These are phyloP conservation scores for Lachnellula cervina DNA, from an alignment of 2,329 filamentous ascomycete species.

Conservation along the genomic window DNA sequence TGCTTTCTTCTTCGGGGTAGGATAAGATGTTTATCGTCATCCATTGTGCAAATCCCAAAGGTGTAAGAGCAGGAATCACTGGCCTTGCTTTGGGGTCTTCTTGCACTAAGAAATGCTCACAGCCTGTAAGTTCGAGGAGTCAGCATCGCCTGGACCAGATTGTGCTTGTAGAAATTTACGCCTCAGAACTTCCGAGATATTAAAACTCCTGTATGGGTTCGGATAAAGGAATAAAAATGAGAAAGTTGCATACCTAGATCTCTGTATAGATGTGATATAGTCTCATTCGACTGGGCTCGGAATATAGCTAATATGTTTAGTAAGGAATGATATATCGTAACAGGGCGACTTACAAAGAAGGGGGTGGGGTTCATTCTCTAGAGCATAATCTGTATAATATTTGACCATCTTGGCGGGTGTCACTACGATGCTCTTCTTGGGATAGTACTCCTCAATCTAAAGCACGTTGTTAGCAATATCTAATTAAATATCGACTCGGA, in stretches of 20 bases:
- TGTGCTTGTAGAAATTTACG: slow-evolving; percentile 25
- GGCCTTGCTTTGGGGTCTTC: slow-evolving; percentile 46
- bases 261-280: not conserved
- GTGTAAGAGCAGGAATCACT: slow-evolving; percentile 59
- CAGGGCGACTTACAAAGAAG: slow-evolving; percentile 54
- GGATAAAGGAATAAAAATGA: no score
- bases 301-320: not conserved
- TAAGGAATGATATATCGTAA: no score
- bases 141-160: slow-evolving; percentile 32
- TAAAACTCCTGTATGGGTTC: no score
- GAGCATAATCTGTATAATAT: slow-evolving; percentile 64
- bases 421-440: slow-evolving; percentile 64
- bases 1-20: slow-evolving; percentile 70
- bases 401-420: slow-evolving; percentile 69
- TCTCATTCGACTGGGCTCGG: no score
- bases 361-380: slow-evolving; percentile 62
- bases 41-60: slow-evolving; percentile 66
- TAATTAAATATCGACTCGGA: not conserved
- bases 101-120: slow-evolving; percentile 62
- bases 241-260: no score
- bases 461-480: slow-evolving; percentile 11
- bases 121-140: slow-evolving; percentile 55
- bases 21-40: slow-evolving; percentile 68
- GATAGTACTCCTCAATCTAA: slow-evolving; percentile 65
- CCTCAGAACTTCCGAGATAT: slow-evolving; percentile 7